phyloP scores from a whole-genome alignment of 2,329 filamentous ascomycete genomes.

The Pyricularia pennisetigena region DNA sequence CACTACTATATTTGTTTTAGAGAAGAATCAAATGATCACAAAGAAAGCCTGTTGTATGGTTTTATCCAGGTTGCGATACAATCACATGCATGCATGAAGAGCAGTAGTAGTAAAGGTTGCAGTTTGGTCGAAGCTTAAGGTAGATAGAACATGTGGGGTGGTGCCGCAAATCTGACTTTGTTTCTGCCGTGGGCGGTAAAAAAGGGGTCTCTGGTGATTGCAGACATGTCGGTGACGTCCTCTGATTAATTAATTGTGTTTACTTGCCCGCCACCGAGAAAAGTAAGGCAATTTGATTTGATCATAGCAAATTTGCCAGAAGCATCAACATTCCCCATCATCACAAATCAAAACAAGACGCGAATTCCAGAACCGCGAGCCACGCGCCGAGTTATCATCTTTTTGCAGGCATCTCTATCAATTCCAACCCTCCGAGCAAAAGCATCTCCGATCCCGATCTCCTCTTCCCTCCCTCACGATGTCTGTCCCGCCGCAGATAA shows the following conservation, averaged over 20 bases:
- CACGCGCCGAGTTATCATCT: not conserved
- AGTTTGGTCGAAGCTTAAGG: too few species aligned
- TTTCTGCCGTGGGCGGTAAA: not conserved
- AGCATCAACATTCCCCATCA: not conserved
- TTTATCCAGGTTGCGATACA: not conserved
- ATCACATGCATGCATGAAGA: not conserved
- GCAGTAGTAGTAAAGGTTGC: not conserved
- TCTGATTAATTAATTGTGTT: not conserved
- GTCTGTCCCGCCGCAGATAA: constrained; percentile 48
- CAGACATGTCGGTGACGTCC: not conserved
- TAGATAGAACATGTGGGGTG: not conserved
- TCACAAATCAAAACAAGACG: not conserved
- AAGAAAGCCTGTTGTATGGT: too few species aligned
- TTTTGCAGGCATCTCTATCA: not conserved
- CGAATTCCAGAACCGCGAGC: not conserved
- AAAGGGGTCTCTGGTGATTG: not conserved
- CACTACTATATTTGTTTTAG: not conserved
- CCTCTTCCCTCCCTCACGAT: constrained; percentile 20
- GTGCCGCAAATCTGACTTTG: not conserved
- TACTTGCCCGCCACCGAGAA: not conserved
- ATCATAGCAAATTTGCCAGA: not conserved
- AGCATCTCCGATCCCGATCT: not conserved
- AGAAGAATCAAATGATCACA: too few species aligned
- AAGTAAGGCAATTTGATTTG: not conserved
- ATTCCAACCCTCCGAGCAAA: not conserved